Percentiles rank a stretch among this genome's conserved stretches.
Conservation (phyloP, 257 asterid genomes). For the Ajuga chamaepitys region DNA sequence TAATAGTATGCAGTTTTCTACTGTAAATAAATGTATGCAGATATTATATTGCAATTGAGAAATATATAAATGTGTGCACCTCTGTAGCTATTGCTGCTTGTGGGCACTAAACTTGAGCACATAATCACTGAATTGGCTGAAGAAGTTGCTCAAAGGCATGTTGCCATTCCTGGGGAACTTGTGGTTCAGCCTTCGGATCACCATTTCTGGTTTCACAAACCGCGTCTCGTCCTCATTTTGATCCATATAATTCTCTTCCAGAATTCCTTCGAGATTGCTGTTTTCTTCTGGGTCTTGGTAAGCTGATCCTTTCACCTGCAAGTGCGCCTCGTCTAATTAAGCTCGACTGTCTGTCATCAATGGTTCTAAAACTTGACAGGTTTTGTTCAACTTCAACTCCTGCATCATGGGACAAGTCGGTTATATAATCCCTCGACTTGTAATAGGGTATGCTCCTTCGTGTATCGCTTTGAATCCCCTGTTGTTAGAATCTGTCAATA, state of each 20-base stretch:
- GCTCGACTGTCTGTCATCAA: too few species aligned
- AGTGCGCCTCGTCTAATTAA: too few species aligned
- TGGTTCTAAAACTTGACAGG: constrained; percentile 19
- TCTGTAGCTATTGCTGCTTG: constrained; percentile 47
- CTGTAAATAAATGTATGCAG: too few species aligned
- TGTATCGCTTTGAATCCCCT: too few species aligned
- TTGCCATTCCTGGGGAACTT: constrained; percentile 45
- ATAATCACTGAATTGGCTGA: constrained; percentile 41
- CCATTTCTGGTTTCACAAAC: constrained; percentile 54
- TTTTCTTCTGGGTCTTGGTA: constrained; percentile 63
- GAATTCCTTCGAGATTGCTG: constrained; percentile 56
- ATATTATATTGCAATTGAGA: too few species aligned
- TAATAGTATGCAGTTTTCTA: constrained; percentile 35
- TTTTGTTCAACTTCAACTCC: constrained; percentile 47
- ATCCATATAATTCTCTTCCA: constrained; percentile 55
- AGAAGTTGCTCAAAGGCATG: constrained; percentile 50
- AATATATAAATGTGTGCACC: not conserved
- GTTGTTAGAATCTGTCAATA: too few species aligned
- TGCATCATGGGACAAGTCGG: constrained; percentile 64
- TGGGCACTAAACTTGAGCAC: constrained; percentile 75
- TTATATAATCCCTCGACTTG: constrained; percentile 52
- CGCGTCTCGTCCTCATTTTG: constrained; percentile 40
- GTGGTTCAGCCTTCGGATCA: constrained; percentile 49
- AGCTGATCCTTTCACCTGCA: not conserved
- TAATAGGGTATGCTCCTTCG: constrained; percentile 43